Conservation (phyloP, 1,139 yeast species). For the Debaryomyces robertsiae region DNA sequence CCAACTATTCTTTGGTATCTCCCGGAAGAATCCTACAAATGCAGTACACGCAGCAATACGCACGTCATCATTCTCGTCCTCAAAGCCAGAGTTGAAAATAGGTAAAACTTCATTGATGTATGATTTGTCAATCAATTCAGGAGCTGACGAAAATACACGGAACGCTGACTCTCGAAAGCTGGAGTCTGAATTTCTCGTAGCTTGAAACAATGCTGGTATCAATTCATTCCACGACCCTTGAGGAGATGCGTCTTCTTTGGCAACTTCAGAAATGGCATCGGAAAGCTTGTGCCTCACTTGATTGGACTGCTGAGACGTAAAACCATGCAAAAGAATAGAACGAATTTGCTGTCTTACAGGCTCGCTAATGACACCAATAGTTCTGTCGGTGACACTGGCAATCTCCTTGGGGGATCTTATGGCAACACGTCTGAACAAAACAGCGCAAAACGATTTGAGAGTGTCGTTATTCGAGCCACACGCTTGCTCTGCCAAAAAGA, state of each 20-base stretch:
- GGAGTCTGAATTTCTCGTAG: conserved; percentile 62
- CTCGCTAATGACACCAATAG: conserved; percentile 68
- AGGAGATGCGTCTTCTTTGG: conserved; percentile 59
- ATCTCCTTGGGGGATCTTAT: conserved; percentile 70
- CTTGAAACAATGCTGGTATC: conserved; percentile 72
- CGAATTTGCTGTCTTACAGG: conserved; percentile 67
- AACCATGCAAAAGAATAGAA: conserved; percentile 68
- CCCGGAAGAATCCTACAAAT: conserved; percentile 85
- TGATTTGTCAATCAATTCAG: conserved; percentile 68
- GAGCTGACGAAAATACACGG: conserved; percentile 84
- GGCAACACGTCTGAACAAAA: conserved; percentile 84
- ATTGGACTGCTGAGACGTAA: conserved; percentile 60
- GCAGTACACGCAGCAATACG: conserved; percentile 92
- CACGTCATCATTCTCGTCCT: conserved; percentile 76
- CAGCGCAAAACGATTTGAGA: conserved; percentile 73
- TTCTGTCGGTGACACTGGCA: conserved; percentile 69
- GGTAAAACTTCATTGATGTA: conserved; percentile 63
- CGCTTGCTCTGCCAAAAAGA: conserved; percentile 84
- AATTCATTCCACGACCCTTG: conserved; percentile 74
- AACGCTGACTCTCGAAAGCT: conserved; percentile 87
- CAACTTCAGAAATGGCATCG: conserved; percentile 92
- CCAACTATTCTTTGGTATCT: conserved; percentile 80
- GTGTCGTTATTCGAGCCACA: conserved; percentile 57
- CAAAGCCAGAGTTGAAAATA: conserved; percentile 76
- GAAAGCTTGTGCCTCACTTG: conserved; percentile 88